Evolutionary conservation across 1,139 yeast genomes (phyloP), one percentile per base, ranked within the genome.

Genomic region (Geotrichum citri-aurantii): DNA sequence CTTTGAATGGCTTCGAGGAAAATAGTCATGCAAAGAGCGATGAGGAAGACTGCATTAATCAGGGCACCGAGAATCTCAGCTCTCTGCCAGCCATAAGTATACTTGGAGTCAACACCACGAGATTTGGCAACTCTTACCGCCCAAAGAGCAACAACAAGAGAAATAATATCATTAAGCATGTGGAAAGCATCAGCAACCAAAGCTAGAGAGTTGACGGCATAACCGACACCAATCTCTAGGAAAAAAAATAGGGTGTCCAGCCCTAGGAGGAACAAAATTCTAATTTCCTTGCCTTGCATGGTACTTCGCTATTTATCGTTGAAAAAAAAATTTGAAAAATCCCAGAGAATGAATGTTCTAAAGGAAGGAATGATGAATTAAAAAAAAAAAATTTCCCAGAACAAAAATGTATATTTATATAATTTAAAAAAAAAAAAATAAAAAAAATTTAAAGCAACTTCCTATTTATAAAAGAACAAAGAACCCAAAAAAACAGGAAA

Each of bases 41-140:
- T 78, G 64, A 93, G 75, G 67, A 93, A 93, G 14, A 93, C 97
- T 1, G 97, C 97, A 69, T 93, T 93, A 65, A 93, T 82, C 62
- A 93, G 79, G 3, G 99, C 99, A 85, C 98, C 99, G 66, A 90
- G 80, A 64, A 91, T 92, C 75, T 89, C 98, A 6, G 97, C 98
- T 69, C 97, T 80, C 74, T 89, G 95, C 96, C 97, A 89, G 12
- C 97, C 98, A 68, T 92, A 92, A 3, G 97, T 92, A 73, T 88
- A 92, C 62, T 83, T 84, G 3, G 93, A 88, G 71, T 90, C 95
- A 1, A 96, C 95, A 23, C 87, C 85, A 68, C 85, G 81, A 55
- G 82, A 84, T 68, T 87, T 87, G 61, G 97, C 91, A 26, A 91
- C 96, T 64, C 82, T 81, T 27, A 93, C 98, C 0, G 99, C 99